Evolutionary conservation across 1,139 yeast species (phyloP).

Genomic region (Yarrowia galli): DNA sequence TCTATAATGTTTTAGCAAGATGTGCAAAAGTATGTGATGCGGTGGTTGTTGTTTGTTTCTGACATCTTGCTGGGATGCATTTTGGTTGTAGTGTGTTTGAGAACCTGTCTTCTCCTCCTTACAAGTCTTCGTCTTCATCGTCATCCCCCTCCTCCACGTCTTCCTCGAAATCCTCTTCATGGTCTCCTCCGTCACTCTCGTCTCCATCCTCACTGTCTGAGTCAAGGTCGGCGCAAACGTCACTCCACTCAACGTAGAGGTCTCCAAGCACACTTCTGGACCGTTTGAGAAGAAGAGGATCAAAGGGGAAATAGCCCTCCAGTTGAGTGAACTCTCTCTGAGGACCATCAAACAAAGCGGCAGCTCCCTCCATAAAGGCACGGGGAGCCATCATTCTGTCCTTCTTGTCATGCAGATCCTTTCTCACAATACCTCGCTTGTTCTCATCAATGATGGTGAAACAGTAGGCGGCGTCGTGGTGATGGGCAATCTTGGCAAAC

Average conservation of each 20-base stretch:
- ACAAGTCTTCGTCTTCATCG: conserved; percentile 2
- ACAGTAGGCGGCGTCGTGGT: conserved; percentile 89
- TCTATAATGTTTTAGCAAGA: conserved; percentile 22
- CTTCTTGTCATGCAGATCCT: conserved; percentile 34
- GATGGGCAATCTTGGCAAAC: conserved; percentile 92
- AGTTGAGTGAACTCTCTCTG: conserved; percentile 85
- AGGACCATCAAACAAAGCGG: conserved; percentile 47
- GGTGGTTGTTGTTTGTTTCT: too few species aligned
- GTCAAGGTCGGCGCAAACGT: conserved; percentile 67
- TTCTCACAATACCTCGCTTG: conserved; percentile 64
- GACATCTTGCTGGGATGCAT: conserved; percentile 19
- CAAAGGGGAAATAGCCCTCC: conserved; percentile 95
- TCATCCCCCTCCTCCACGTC: conserved; percentile 38
- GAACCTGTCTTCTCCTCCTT: too few species aligned
- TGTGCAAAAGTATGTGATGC: too few species aligned
- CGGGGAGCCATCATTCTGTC: conserved; percentile 39
- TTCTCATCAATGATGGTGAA: conserved; percentile 92
- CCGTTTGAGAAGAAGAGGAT: conserved; percentile 78
- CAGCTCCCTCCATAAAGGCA: conserved; percentile 42
- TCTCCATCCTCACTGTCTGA: conserved; percentile 54
- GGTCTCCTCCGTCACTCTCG: conserved; percentile 47
- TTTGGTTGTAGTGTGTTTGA: neutral
- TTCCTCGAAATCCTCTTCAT: conserved; percentile 41
- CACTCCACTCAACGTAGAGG: conserved; percentile 85
- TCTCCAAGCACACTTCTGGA: conserved; percentile 63